Base-by-base conservation (phyloP, 2,329 filamentous ascomycete genomes). In the Aquanectria penicillioides region DNA sequence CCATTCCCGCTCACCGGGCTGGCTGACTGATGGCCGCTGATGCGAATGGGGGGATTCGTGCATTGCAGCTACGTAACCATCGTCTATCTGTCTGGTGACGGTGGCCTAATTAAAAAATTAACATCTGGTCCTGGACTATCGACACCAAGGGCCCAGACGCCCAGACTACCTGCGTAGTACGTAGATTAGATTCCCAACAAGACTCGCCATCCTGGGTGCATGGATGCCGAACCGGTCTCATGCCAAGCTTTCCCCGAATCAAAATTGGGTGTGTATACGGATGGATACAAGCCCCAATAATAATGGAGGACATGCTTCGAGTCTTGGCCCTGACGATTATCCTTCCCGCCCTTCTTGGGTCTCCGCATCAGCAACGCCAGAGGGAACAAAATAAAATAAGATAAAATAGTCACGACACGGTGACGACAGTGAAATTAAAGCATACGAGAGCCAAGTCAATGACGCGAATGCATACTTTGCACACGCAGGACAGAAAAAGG, bases 141-240 rank as follows among this genome's bases (percentile, higher is more conserved):
- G 17, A 25, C 23, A 43, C 28, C n/a, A 9, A 25, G 22, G 8
- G 22, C 23, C 22, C 20, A 43, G 22, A 31, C 36, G 36, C 36
- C 36, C 18, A 13, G 18, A 20, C 18, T 6, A 17, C 36, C 18
- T 38, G 36, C n/a, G n/a, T n/a, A 6, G 15, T 6, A 20, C 36
- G n/a, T 33, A 49, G 46, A 37, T 28, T 28, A 33, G 31, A 33
- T 49, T 49, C 26, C 31, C 36, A 34, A 50, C 38, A 34, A 50
- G 34, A 40, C 47, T 37, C 25, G 17, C 40, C 41, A 31, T 46
- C 41, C 28, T n/a, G 41, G 41, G 22, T 46, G 11, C 28, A 33
- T 26, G 41, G 41, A 33, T 46, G 12, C 23, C 10, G 17, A 17
- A 8, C 18, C 22, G 38, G 18, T 10, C 4, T 36, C 17, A 31